Evolutionary conservation across 345 rosid genomes (phyloP).

Genomic region (Laguncularia racemosa): DNA sequence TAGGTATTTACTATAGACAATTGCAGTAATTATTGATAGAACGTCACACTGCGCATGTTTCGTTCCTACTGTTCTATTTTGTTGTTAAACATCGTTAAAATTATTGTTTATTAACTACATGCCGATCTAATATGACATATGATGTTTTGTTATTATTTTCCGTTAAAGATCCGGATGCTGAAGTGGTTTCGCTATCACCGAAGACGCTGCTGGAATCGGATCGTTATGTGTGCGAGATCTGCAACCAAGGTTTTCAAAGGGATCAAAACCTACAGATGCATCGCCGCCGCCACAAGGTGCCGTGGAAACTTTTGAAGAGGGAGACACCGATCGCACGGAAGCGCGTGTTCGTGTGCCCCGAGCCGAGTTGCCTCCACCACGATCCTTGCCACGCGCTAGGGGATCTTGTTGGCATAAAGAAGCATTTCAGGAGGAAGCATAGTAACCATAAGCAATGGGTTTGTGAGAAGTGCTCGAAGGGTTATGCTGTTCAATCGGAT

Average conservation of each 20-base stretch:
- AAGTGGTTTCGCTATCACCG: slow-evolving; percentile 83
- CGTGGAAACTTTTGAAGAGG: slow-evolving; percentile 93
- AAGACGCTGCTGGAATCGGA: slow-evolving; percentile 88
- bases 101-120: background rate
- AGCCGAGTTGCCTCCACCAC: slow-evolving; percentile 86
- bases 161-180: slow-evolving; percentile 89
- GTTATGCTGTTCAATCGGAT: slow-evolving; percentile 97
- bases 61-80: too few species aligned
- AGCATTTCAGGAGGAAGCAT: slow-evolving; percentile 85
- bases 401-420: slow-evolving; percentile 96
- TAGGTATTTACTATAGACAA: background rate
- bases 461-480: slow-evolving; percentile 83
- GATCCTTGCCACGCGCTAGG: slow-evolving; percentile 95
- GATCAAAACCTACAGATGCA: slow-evolving; percentile 99
- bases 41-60: too few species aligned
- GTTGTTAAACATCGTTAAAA: background rate
- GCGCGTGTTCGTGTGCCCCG: slow-evolving; percentile 89
- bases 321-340: slow-evolving; percentile 67
- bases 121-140: background rate
- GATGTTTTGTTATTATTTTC: background rate
- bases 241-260: slow-evolving; percentile 95
- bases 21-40: background rate
- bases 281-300: slow-evolving; percentile 89
- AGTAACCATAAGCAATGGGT: slow-evolving; percentile 93
- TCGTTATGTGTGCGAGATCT: slow-evolving; percentile 92